phyloP scores from a whole-genome alignment of 2,329 filamentous ascomycete genomes.

The Stromatinia cepivora region DNA sequence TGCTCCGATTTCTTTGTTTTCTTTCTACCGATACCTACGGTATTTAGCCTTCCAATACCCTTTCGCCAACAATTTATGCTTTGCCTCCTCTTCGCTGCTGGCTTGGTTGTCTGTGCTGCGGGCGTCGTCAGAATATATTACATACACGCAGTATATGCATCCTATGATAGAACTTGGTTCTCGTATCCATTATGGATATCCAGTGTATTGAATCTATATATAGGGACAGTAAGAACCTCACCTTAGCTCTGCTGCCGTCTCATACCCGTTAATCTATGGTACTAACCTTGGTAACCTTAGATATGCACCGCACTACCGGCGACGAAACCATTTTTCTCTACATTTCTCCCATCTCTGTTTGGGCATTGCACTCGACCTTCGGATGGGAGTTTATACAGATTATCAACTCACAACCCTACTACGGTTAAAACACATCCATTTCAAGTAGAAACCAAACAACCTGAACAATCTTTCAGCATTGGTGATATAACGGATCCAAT shows the following conservation, averaged over 20 bases:
- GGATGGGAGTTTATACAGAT: not conserved
- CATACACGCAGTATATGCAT: conserved; percentile 36
- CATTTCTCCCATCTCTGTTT: conserved; percentile 39
- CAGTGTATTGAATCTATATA: conserved; percentile 44
- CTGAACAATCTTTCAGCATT: not conserved
- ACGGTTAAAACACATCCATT: not conserved
- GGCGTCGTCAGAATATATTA: conserved; percentile 44
- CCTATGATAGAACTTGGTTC: conserved; percentile 42
- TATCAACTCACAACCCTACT: not conserved
- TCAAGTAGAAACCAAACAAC: not conserved
- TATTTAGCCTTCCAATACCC: conserved; percentile 49
- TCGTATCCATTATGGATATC: conserved; percentile 41
- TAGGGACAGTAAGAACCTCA: conserved; percentile 44
- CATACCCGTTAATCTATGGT: not conserved
- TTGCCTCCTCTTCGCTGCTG: conserved; percentile 50
- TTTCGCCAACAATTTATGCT: conserved; percentile 49
- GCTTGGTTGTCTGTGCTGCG: conserved; percentile 47
- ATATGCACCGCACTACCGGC: conserved; percentile 48
- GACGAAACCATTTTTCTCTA: conserved; percentile 47
- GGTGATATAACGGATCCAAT: not conserved
- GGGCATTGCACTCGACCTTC: conserved; percentile 1
- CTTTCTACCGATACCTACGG: conserved; percentile 50
- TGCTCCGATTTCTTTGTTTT: conserved; percentile 56
- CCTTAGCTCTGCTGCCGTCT: not conserved
- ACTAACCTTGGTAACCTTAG: conserved; percentile 29